Evolutionary conservation across 495 filamentous ascomycete species (phyloP).

Genomic region (Aspergillus bridgeri): DNA sequence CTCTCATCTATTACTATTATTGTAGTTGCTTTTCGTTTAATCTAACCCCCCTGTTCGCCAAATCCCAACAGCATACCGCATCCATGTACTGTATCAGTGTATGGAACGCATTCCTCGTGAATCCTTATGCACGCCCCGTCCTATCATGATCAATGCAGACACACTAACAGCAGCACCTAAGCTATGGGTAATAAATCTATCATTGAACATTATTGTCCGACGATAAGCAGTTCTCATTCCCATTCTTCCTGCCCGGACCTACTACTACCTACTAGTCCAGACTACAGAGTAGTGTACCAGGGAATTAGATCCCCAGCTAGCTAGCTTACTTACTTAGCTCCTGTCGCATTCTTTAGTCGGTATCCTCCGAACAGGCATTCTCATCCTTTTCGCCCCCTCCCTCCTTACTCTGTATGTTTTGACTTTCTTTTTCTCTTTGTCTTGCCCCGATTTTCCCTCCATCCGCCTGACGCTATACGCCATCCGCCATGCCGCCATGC

Average conservation of each 20-base stretch:
- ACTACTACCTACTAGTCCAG: no score
- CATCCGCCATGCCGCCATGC: neutral
- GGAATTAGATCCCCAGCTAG: neutral
- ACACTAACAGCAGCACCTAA: neutral
- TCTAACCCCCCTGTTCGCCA: neutral
- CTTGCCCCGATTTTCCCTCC: no score
- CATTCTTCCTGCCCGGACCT: neutral
- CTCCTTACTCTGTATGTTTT: neutral
- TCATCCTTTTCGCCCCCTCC: neutral
- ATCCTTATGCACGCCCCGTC: neutral
- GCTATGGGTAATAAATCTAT: no score
- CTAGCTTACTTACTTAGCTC: neutral
- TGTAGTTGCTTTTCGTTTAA: neutral
- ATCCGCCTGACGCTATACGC: neutral
- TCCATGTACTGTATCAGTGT: neutral
- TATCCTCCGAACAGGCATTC: neutral
- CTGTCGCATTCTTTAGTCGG: neutral
- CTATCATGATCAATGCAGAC: neutral
- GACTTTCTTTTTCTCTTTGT: neutral
- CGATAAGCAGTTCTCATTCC: neutral
- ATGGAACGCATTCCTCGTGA: neutral
- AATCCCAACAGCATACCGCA: neutral
- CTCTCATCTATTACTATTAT: neutral
- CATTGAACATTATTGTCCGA: no score
- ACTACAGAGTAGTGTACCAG: neutral